Conservation (phyloP, 495 filamentous ascomycete genomes). For the Penicillium bialowiezense region DNA sequence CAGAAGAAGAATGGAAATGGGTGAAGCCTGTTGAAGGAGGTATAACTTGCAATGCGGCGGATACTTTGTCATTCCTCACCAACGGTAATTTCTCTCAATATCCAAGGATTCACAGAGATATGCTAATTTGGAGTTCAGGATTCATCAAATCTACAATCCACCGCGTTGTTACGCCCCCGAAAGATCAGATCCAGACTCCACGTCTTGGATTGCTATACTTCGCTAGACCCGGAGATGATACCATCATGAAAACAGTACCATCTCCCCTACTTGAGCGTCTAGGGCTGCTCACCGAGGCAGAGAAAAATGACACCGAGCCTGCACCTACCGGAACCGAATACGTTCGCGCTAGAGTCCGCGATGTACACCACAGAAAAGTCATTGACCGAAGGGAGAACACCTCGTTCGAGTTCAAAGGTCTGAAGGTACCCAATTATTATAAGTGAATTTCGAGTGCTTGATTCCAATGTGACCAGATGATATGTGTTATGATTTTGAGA, state of each 20-base stretch:
- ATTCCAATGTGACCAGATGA: not conserved
- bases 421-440: slow-evolving; percentile 42
- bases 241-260: slow-evolving; percentile 39
- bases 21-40: slow-evolving; percentile 43
- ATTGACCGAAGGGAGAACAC: slow-evolving; percentile 35
- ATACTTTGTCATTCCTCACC: slow-evolving; percentile 43
- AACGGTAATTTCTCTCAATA: slow-evolving; percentile 14
- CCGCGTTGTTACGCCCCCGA: slow-evolving; percentile 45
- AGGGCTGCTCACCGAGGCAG: slow-evolving; percentile 38
- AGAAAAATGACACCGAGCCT: slow-evolving; percentile 20
- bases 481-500: not conserved
- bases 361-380: slow-evolving; percentile 40
- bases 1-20: slow-evolving; percentile 46
- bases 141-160: slow-evolving; percentile 48
- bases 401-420: slow-evolving; percentile 39
- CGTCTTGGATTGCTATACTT: slow-evolving; percentile 50
- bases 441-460: slow-evolving; percentile 10
- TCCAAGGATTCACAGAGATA: not conserved
- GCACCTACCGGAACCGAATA: slow-evolving; percentile 42
- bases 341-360: slow-evolving; percentile 44
- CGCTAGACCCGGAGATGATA: slow-evolving; percentile 35
- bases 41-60: slow-evolving; percentile 47
- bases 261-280: slow-evolving; percentile 47
- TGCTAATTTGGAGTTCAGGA: slow-evolving; percentile 14
- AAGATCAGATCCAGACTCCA: slow-evolving; percentile 42